A percentile compares a stretch with the other conserved stretches of the same genome.
Evolutionary conservation across 1,284 basidiomycete genomes (phyloP).

Genomic region (Microbotryum saponariae): DNA sequence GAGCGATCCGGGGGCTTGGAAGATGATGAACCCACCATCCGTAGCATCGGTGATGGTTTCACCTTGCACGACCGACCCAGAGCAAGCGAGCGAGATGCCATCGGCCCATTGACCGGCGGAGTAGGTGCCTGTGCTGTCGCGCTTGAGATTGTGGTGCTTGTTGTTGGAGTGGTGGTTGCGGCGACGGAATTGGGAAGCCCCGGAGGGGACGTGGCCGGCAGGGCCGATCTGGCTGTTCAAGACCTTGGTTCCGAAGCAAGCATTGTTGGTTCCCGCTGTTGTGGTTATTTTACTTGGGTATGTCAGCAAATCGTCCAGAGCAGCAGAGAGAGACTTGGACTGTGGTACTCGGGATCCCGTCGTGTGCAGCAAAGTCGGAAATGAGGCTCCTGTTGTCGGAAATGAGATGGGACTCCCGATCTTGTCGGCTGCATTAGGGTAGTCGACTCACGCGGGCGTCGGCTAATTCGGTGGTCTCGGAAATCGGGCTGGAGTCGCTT

Average conservation of each 20-base stretch:
- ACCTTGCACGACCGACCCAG: constrained; percentile 56
- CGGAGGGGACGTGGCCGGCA: neutral
- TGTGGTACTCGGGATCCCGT: too few relatives aligned
- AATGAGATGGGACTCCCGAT: too few relatives aligned
- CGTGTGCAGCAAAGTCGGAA: too few relatives aligned
- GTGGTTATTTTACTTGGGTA: too few relatives aligned
- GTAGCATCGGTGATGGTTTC: constrained; percentile 61
- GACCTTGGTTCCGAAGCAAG: constrained; percentile 14
- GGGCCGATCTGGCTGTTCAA: constrained; percentile 27
- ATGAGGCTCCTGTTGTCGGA: too few relatives aligned
- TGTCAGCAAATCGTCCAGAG: too few relatives aligned
- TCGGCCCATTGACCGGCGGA: constrained; percentile 59
- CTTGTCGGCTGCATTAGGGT: too few relatives aligned
- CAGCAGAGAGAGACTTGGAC: neutral
- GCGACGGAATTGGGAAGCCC: neutral
- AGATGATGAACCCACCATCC: constrained; percentile 55
- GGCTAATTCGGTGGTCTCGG: too few relatives aligned
- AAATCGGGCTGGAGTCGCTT: too few relatives aligned
- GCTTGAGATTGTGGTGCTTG: neutral
- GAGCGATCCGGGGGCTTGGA: constrained; percentile 64
- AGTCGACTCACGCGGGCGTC: too few relatives aligned
- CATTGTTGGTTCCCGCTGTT: constrained; percentile 12
- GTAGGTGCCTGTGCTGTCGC: neutral
- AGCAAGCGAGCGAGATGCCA: constrained; percentile 68
- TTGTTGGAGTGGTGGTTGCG: neutral